A percentile compares a stretch with the other conserved stretches of the same genome.
These are phyloP conservation scores for Amanita fuliginea DNA, from an alignment of 768 basidiomycete species.

Conservation along the genomic window DNA sequence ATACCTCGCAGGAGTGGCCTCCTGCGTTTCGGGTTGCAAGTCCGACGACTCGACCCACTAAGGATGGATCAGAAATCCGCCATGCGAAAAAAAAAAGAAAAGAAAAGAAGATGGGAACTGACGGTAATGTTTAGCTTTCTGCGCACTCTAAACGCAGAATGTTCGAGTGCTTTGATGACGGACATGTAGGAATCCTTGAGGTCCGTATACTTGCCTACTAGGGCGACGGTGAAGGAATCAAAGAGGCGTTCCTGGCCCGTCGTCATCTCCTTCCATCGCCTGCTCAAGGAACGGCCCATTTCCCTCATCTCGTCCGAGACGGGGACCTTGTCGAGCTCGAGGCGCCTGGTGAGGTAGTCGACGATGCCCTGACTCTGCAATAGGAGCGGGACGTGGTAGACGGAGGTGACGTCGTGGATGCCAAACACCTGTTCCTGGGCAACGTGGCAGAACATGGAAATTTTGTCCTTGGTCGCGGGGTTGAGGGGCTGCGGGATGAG, in stretches of 20 bases:
- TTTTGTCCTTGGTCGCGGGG: slow-evolving; percentile 83
- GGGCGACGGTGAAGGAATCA: slow-evolving; percentile 78
- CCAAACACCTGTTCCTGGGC: slow-evolving; percentile 82
- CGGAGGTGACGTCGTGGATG: slow-evolving; percentile 91
- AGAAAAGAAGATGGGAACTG: background rate
- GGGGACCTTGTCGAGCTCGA: slow-evolving; percentile 55
- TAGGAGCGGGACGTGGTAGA: slow-evolving; percentile 94
- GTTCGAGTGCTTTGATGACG: slow-evolving; percentile 92
- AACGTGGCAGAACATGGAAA: slow-evolving; percentile 99
- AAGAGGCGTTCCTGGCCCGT: slow-evolving; percentile 86
- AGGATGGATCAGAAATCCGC: too few species aligned
- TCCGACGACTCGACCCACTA: slow-evolving; percentile 97
- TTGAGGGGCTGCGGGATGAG: slow-evolving; percentile 74
- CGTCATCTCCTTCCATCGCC: slow-evolving; percentile 78
- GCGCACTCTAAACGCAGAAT: slow-evolving; percentile 89
- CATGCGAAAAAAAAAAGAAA: background rate
- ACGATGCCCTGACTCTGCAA: slow-evolving; percentile 90
- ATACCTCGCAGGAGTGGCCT: slow-evolving; percentile 73
- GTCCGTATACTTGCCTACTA: slow-evolving; percentile 97
- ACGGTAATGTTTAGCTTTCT: slow-evolving; percentile 72
- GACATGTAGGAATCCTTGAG: slow-evolving; percentile 98
- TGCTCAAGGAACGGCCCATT: slow-evolving; percentile 54
- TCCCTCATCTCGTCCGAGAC: slow-evolving; percentile 45
- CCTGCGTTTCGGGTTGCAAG: slow-evolving; percentile 73
- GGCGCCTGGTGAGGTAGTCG: slow-evolving; percentile 67